Percentiles rank a stretch among this genome's conserved stretches.
phyloP scores from a whole-genome alignment of 148 eudicot species.

The Rhododendron ferrugineum region DNA sequence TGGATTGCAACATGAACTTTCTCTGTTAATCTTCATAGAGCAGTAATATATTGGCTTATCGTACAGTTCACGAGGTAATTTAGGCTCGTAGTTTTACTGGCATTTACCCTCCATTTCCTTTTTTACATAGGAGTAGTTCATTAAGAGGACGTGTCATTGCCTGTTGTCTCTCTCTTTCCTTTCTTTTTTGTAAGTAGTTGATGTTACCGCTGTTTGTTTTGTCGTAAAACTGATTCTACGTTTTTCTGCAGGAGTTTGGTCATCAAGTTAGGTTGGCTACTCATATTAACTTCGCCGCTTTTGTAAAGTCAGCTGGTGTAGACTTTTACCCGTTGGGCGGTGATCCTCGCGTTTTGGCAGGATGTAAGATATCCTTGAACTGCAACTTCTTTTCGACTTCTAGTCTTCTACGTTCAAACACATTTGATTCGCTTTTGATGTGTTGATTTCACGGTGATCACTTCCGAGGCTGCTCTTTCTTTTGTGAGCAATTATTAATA shows the following conservation, averaged over 20 bases:
- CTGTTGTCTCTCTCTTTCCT: neutral
- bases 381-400: neutral
- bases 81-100: neutral
- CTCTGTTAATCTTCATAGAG: neutral
- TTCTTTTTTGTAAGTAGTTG: neutral
- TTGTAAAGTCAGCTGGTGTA: conserved; percentile 87
- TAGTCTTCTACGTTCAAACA: neutral
- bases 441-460: neutral
- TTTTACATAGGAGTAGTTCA: neutral
- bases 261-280: conserved; percentile 94
- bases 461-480: neutral
- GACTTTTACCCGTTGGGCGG: conserved; percentile 94
- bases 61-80: neutral
- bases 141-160: neutral
- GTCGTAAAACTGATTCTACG: neutral
- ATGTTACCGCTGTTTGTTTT: neutral
- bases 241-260: conserved; percentile 68
- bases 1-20: neutral
- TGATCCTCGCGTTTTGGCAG: conserved; percentile 83
- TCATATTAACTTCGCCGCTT: conserved; percentile 61
- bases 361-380: conserved; percentile 57
- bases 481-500: neutral
- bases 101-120: neutral
- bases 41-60: conserved; percentile 3
- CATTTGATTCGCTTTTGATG: neutral